Evolutionary conservation across 2,329 filamentous ascomycete species (phyloP).

Genomic region (Penicillium olsonii): DNA sequence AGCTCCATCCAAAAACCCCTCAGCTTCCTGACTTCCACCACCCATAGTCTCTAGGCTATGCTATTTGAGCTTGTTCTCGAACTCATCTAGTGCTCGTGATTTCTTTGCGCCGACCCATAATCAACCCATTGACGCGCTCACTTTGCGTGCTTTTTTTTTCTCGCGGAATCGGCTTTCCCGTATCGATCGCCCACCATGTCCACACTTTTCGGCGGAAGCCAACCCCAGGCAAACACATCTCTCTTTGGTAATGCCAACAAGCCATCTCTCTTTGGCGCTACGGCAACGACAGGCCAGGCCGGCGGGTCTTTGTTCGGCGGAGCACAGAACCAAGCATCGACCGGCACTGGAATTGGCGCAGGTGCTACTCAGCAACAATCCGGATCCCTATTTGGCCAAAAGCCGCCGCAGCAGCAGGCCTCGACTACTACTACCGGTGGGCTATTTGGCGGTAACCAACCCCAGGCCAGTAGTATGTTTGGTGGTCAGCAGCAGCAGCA

Average conservation of each 20-base stretch:
- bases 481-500: slow-evolving; percentile 26
- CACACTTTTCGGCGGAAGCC: slow-evolving; percentile 36
- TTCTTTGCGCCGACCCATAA: neutral
- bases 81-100: neutral
- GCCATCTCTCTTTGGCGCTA: slow-evolving; percentile 41
- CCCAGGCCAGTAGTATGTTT: slow-evolving; percentile 28
- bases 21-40: slow-evolving; percentile 14
- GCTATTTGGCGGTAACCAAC: slow-evolving; percentile 44
- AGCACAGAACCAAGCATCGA: slow-evolving; percentile 21
- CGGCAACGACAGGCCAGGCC: slow-evolving; percentile 26
- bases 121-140: slow-evolving; percentile 3
- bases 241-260: slow-evolving; percentile 39
- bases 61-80: slow-evolving; percentile 1
- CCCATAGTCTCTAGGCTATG: slow-evolving; percentile 11
- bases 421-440: slow-evolving; percentile 27
- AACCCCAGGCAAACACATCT: slow-evolving; percentile 16
- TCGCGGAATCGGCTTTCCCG: slow-evolving; percentile 13
- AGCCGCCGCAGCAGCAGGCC: slow-evolving; percentile 22
- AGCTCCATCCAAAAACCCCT: slow-evolving; percentile 22
- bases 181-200: slow-evolving; percentile 34
- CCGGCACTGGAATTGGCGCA: slow-evolving; percentile 15
- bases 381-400: slow-evolving; percentile 33
- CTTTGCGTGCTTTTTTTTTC: slow-evolving; percentile 18
- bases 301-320: slow-evolving; percentile 35
- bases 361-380: slow-evolving; percentile 33